phyloP scores from a whole-genome alignment of 345 rosid species.

The Moricandia arvensis region DNA sequence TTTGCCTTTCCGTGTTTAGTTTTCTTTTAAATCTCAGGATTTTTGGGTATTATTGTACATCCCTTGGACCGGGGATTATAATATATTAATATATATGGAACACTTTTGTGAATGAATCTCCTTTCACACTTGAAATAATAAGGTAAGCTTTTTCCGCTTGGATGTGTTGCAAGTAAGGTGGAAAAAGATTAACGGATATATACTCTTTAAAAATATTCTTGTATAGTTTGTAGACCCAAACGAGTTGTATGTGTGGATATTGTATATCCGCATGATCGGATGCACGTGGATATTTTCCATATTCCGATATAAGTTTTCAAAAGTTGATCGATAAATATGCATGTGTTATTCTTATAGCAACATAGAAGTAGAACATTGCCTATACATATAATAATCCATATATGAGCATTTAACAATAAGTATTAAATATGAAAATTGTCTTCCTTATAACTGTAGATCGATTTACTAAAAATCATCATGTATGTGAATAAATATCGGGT shows the following conservation, averaged over 20 bases:
- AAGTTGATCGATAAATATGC: background rate
- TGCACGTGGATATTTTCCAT: background rate
- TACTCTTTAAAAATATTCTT: background rate
- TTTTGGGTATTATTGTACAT: slow-evolving; percentile 6
- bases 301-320: background rate
- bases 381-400: background rate
- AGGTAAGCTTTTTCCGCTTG: background rate
- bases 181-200: background rate
- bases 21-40: slow-evolving; percentile 10
- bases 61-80: slow-evolving; percentile 11
- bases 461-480: no score
- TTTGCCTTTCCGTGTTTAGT: slow-evolving; percentile 25
- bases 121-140: slow-evolving; percentile 7
- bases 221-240: background rate
- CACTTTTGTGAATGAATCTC: slow-evolving; percentile 25
- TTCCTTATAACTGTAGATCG: no score
- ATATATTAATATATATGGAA: slow-evolving; percentile 22
- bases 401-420: background rate
- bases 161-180: background rate
- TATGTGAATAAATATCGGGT: no score
- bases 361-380: background rate
- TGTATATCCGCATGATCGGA: background rate
- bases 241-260: background rate
- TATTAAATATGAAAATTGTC: no score
- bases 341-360: background rate